Evolutionary conservation across 768 basidiomycete species (phyloP).

Genomic region (Dentipellis sp.): DNA sequence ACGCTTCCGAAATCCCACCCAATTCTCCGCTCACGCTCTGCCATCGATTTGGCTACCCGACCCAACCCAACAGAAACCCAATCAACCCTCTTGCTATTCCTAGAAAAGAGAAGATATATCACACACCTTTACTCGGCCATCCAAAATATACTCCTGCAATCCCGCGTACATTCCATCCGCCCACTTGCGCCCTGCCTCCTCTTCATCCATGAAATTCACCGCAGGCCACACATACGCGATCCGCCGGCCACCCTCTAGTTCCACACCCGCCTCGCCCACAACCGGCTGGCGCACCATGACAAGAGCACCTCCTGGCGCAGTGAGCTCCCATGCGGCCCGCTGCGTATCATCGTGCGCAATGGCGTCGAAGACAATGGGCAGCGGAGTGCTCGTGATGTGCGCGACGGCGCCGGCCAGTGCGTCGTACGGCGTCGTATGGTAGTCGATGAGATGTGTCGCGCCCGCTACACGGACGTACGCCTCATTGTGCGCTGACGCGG

Average conservation of each 20-base stretch:
- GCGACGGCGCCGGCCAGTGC: conserved; percentile 3
- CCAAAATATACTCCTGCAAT: too few species aligned
- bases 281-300: conserved; percentile 7
- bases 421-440: not conserved
- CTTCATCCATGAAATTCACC: too few species aligned
- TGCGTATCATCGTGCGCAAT: conserved; percentile 5
- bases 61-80: too few species aligned
- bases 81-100: too few species aligned
- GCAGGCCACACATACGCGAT: not conserved
- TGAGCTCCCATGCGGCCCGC: conserved; percentile 5
- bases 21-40: too few species aligned
- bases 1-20: too few species aligned
- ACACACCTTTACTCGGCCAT: too few species aligned
- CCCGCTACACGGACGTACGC: conserved; percentile 6
- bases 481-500: conserved; percentile 8
- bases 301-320: conserved; percentile 12
- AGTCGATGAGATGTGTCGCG: conserved; percentile 11
- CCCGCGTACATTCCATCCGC: too few species aligned
- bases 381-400: conserved; percentile 8
- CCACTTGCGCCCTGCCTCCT: too few species aligned
- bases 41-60: too few species aligned
- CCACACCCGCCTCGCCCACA: conserved; percentile 7
- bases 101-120: too few species aligned
- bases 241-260: conserved; percentile 6
- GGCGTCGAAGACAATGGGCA: conserved; percentile 13